Evolutionary conservation across 2,329 filamentous ascomycete species (phyloP), one percentile per base, ranked within the genome.

Genomic region (Phaeomoniella chlamydospora): DNA sequence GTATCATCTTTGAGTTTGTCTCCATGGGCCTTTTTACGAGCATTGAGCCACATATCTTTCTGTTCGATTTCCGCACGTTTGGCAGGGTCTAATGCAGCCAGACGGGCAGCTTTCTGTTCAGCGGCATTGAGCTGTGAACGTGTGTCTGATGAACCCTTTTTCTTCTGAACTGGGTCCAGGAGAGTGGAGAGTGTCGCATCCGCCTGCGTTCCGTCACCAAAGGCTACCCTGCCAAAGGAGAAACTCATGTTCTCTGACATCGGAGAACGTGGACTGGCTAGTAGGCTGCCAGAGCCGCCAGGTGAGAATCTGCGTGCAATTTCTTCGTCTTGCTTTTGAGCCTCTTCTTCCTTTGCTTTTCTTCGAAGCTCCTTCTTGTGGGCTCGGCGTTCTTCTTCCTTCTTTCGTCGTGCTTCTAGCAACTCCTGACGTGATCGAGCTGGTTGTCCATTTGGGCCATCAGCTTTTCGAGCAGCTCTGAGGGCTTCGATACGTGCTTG

Each of bases 31-130:
- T 81, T 77, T 58, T 85, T 84, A 58, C 88, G 80, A 2, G 90
- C 90, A 33, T 82, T 88, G 40, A 94, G 67, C 90, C 90, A 98
- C 39, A 78, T 67, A 50, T 98, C 88, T 65, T 96, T 96, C 58
- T 94, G 84, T 41, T 86, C 77, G 31, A 96, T 79, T 40, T 93
- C 83, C 42, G 77, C 77, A 38, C 81, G 80, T 62, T 94, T 93
- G 45, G 75, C 72, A 1, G 79, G 74, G 48, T 88, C 81, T 50
- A 94, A 72, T 17, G 65, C 71, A 31, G 77, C 71, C 18, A 96
- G 63, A 17, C 86, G 79, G 49, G 79, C 76, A 61, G 87, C 80
- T 59, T 94, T 88, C 51, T 84, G 82, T 59, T 94, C 79, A 1
- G 84, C 76, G 36, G 82, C 83, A 48, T 80, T 71, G n/a, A 98